These are phyloP conservation scores for Trichoderma asperellum DNA, from an alignment of 2,329 filamentous ascomycete species.

Conservation along the genomic window DNA sequence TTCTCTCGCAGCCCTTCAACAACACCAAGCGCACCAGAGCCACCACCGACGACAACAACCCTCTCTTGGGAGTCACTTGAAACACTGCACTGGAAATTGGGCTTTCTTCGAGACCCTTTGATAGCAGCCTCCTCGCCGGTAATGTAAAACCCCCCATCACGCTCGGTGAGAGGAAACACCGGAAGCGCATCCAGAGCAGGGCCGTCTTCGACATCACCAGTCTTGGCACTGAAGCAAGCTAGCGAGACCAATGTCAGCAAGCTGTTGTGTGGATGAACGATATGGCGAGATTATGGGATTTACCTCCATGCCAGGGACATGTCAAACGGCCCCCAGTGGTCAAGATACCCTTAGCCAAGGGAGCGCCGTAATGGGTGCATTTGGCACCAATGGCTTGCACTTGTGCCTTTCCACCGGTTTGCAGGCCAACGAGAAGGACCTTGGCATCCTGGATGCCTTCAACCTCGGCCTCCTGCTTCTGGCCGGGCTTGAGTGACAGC, in stretches of 20 bases:
- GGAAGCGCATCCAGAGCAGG: slow-evolving; percentile 86
- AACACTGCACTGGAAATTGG: slow-evolving; percentile 72
- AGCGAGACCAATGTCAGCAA: slow-evolving; percentile 11
- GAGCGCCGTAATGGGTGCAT: slow-evolving; percentile 92
- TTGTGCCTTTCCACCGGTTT: slow-evolving; percentile 12
- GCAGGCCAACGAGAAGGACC: slow-evolving; percentile 68
- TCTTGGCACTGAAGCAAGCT: slow-evolving; percentile 91
- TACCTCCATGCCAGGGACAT: slow-evolving; percentile 96
- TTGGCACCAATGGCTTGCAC: slow-evolving; percentile 71
- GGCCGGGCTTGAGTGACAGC: slow-evolving; percentile 74
- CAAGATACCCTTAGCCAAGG: slow-evolving; percentile 82
- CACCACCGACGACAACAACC: slow-evolving; percentile 86
- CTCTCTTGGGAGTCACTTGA: slow-evolving; percentile 57
- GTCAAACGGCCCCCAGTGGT: slow-evolving; percentile 81
- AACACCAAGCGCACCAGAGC: slow-evolving; percentile 79
- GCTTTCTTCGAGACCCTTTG: slow-evolving; percentile 73
- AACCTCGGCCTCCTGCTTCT: slow-evolving; percentile 88
- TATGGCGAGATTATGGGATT: slow-evolving; percentile 34
- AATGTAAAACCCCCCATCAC: slow-evolving; percentile 82
- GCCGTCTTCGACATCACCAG: slow-evolving; percentile 93
- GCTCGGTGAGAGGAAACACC: slow-evolving; percentile 77
- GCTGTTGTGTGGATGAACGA: background rate
- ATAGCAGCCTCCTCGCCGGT: slow-evolving; percentile 77
- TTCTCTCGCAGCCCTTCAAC: slow-evolving; percentile 81
- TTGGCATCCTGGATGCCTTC: slow-evolving; percentile 87